Evolutionary conservation across 2,329 filamentous ascomycete species (phyloP).

Genomic region (Fusarium sp.): DNA sequence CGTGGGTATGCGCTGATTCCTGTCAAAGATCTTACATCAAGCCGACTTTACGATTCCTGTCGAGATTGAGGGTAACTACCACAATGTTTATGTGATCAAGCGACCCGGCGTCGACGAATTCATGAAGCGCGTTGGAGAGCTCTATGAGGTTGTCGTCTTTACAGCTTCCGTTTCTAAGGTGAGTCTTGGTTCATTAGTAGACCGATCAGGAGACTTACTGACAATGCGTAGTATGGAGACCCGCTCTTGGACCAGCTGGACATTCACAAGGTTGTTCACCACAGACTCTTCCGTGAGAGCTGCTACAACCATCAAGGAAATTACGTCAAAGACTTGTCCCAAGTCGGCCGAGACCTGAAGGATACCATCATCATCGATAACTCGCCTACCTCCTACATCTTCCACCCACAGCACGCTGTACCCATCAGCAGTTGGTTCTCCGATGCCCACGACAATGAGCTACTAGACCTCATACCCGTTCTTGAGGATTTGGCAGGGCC

Average conservation of each 20-base stretch:
- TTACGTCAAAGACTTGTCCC: constrained; percentile 98
- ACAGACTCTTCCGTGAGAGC: constrained; percentile 95
- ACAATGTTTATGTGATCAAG: constrained; percentile 99
- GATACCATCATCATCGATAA: constrained; percentile 99
- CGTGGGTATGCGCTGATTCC: constrained; percentile 36
- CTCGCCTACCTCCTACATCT: constrained; percentile 98
- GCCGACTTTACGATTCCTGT: constrained; percentile 99
- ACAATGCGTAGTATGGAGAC: constrained; percentile 81
- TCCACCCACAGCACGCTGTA: constrained; percentile 98
- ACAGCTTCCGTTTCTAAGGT: constrained; percentile 98
- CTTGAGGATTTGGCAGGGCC: constrained; percentile 93
- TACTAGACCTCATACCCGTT: constrained; percentile 96
- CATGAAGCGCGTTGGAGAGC: constrained; percentile 97
- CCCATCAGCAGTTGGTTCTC: constrained; percentile 99
- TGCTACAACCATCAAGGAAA: constrained; percentile 99
- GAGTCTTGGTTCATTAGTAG: constrained; percentile 35
- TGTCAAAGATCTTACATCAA: constrained; percentile 86
- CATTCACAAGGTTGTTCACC: constrained; percentile 96
- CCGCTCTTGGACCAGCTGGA: constrained; percentile 95
- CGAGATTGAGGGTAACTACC: constrained; percentile 98
- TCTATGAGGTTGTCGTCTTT: constrained; percentile 98
- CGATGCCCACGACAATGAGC: constrained; percentile 98
- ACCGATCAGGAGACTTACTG: constrained; percentile 43
- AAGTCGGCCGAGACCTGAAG: constrained; percentile 93
- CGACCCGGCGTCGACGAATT: constrained; percentile 98